A percentile compares a stretch with the other conserved stretches of the same genome.
These are phyloP conservation scores for Mycosphaerella sp. DNA, from an alignment of 2,329 filamentous ascomycete species.

Conservation along the genomic window DNA sequence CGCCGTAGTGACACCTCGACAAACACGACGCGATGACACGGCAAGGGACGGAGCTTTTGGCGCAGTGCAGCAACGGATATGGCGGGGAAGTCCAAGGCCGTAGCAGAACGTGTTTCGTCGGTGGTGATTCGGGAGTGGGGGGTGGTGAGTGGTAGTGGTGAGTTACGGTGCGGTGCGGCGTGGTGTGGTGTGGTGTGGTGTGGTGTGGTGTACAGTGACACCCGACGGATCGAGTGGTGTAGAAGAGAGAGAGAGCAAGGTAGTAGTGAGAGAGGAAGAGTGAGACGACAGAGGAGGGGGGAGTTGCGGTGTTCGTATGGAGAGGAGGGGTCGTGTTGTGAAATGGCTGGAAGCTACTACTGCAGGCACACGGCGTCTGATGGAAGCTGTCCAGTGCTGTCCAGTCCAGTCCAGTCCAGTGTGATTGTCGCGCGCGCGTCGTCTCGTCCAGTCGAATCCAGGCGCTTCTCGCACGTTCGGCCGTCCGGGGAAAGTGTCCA, in stretches of 20 bases:
- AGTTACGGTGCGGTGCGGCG: too few relatives aligned
- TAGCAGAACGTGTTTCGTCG: background rate
- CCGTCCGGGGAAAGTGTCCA: background rate
- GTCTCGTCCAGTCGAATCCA: background rate
- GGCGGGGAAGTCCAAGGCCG: background rate
- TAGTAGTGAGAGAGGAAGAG: too few relatives aligned
- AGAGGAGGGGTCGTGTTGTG: background rate
- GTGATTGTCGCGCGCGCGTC: too few relatives aligned
- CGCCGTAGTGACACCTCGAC: background rate
- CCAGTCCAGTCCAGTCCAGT: too few relatives aligned
- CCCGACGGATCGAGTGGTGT: background rate
- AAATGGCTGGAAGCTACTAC: constrained; percentile 4
- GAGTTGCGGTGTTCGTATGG: background rate
- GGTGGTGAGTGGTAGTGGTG: too few relatives aligned
- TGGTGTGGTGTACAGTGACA: background rate
- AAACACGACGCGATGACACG: background rate
- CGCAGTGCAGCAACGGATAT: background rate
- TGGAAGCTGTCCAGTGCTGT: too few relatives aligned
- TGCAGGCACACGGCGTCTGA: constrained; percentile 7
- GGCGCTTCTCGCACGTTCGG: background rate
- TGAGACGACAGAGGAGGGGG: too few relatives aligned
- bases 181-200: too few relatives aligned
- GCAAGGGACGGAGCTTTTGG: background rate
- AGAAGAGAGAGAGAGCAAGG: background rate
- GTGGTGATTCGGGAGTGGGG: background rate